A percentile compares a stretch with the other conserved stretches of the same genome.
These are phyloP conservation scores for Apiospora pterosperma DNA, from an alignment of 2,329 filamentous ascomycete genomes.

Conservation along the genomic window DNA sequence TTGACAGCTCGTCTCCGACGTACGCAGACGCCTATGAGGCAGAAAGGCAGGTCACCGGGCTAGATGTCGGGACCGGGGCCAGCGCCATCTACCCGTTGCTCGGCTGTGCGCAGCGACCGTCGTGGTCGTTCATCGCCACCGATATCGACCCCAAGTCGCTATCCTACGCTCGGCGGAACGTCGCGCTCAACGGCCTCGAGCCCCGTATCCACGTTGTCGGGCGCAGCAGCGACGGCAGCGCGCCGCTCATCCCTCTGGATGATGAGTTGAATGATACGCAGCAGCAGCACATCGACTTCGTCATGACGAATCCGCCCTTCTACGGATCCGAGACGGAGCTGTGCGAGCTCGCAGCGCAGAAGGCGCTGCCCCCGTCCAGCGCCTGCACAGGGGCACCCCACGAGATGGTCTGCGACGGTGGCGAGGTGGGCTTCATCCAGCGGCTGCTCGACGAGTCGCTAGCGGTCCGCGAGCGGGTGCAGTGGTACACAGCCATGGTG, in stretches of 20 bases:
- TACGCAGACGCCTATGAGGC: slow-evolving; percentile 36
- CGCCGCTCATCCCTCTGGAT: slow-evolving; percentile 62
- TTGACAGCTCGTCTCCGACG: slow-evolving; percentile 65
- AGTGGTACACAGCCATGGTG: slow-evolving; percentile 91
- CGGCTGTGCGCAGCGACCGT: slow-evolving; percentile 61
- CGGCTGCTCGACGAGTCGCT: slow-evolving; percentile 70
- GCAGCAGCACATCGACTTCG: slow-evolving; percentile 64
- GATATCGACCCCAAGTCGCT: slow-evolving; percentile 76
- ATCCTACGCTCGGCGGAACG: slow-evolving; percentile 62
- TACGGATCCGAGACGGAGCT: slow-evolving; percentile 75
- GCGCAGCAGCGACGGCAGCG: slow-evolving; percentile 38
- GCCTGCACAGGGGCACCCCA: slow-evolving; percentile 72
- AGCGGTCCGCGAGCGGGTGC: slow-evolving; percentile 54
- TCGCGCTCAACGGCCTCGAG: slow-evolving; percentile 60
- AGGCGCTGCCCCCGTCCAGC: slow-evolving; percentile 65
- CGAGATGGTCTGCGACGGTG: slow-evolving; percentile 83
- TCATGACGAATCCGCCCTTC: slow-evolving; percentile 94
- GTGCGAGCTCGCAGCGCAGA: slow-evolving; percentile 58
- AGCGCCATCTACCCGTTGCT: slow-evolving; percentile 90
- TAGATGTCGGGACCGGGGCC: slow-evolving; percentile 88
- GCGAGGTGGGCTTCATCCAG: slow-evolving; percentile 72
- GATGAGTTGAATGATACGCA: slow-evolving; percentile 37
- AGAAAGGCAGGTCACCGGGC: slow-evolving; percentile 56
- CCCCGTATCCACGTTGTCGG: slow-evolving; percentile 61
- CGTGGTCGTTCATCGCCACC: slow-evolving; percentile 72